Evolutionary conservation across 2,329 filamentous ascomycete species (phyloP).

Genomic region (Fusarium lateritium): DNA sequence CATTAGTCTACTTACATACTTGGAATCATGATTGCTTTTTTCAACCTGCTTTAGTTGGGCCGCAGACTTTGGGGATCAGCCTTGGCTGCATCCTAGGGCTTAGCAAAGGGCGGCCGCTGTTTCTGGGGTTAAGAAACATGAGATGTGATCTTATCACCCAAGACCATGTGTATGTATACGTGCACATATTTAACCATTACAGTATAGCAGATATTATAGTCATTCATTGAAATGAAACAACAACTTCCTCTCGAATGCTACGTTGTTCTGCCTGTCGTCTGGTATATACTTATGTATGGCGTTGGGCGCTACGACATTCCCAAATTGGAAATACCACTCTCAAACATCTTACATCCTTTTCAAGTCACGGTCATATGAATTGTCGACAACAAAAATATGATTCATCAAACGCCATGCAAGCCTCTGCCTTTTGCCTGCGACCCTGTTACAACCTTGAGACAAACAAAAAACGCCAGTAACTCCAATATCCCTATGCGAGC

Average conservation of each 20-base stretch:
- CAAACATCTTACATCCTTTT: not conserved
- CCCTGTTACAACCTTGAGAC: conserved; percentile 16
- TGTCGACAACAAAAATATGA: conserved; percentile 16
- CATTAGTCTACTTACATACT: conserved; percentile 10
- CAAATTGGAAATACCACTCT: conserved; percentile 12
- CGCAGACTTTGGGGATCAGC: conserved; percentile 7
- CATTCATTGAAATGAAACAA: not conserved
- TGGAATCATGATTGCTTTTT: conserved; percentile 11
- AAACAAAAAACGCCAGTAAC: conserved; percentile 31
- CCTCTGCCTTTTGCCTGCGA: conserved; percentile 22
- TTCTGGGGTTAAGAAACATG: conserved; percentile 20
- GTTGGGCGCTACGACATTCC: conserved; percentile 14
- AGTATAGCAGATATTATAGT: not conserved
- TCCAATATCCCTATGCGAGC: conserved; percentile 23
- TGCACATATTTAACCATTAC: conserved; percentile 9
- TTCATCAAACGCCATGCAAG: conserved; percentile 26
- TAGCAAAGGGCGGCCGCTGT: conserved; percentile 25
- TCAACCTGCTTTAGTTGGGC: conserved; percentile 1
- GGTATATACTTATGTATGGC: not conserved
- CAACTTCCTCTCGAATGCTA: conserved; percentile 22
- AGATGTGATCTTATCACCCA: conserved; percentile 10
- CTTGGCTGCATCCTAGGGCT: not conserved
- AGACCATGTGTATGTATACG: conserved; percentile 2
- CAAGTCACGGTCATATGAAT: conserved; percentile 8
- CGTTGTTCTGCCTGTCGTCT: conserved; percentile 13